phyloP scores from a whole-genome alignment of 495 filamentous ascomycete species.

The Penicillium taxi region DNA sequence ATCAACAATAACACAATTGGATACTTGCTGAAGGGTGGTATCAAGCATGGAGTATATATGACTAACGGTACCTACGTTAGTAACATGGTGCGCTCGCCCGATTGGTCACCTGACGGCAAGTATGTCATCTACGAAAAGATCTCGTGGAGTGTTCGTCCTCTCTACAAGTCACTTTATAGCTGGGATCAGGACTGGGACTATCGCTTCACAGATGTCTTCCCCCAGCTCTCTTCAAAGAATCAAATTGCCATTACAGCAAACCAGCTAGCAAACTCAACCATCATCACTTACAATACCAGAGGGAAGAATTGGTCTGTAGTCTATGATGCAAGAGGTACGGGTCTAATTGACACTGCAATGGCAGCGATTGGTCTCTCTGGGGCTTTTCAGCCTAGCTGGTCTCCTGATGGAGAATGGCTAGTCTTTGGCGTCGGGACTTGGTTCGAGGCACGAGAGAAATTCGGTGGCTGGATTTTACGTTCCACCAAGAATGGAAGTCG shows the following conservation, averaged over 20 bases:
- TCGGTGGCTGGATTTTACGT: slow-evolving; percentile 18
- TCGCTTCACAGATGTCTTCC: slow-evolving; percentile 30
- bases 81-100: slow-evolving; percentile 16
- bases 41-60: slow-evolving; percentile 15
- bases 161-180: slow-evolving; percentile 22
- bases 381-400: slow-evolving; percentile 25
- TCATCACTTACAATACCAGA: slow-evolving; percentile 13
- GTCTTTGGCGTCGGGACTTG: slow-evolving; percentile 25
- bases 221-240: slow-evolving; percentile 15
- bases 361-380: slow-evolving; percentile 13
- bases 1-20: slow-evolving; percentile 13
- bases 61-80: slow-evolving; percentile 13
- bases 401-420: slow-evolving; percentile 22
- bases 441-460: slow-evolving; percentile 19
- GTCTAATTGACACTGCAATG: slow-evolving; percentile 4
- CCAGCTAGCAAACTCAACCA: slow-evolving; percentile 23
- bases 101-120: slow-evolving; percentile 24
- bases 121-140: slow-evolving; percentile 24
- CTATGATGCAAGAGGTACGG: slow-evolving; percentile 9
- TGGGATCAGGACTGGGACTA: slow-evolving; percentile 29
- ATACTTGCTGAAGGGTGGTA: slow-evolving; percentile 20
- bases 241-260: slow-evolving; percentile 21
- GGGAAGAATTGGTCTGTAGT: slow-evolving; percentile 6
- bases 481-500: slow-evolving; percentile 18
- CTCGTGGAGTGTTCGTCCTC: slow-evolving; percentile 16